Base-by-base conservation (phyloP, 2,329 filamentous ascomycete species). In the Nigrospora sphaerica region DNA sequence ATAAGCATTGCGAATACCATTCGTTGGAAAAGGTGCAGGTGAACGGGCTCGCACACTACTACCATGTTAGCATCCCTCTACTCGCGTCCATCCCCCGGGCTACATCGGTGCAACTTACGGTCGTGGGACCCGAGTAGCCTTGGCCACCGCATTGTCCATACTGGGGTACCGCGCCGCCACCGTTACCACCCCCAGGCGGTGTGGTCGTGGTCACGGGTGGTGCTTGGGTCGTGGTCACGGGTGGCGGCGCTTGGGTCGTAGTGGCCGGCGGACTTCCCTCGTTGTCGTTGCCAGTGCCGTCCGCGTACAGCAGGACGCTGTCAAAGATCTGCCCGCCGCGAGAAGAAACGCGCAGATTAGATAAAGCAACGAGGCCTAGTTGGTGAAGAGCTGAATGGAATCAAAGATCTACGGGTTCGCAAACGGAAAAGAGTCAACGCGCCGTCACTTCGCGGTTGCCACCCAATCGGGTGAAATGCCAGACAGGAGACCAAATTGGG, bases 371-470 rank as follows among this genome's bases (percentile, higher is more conserved):
- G 38, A 42, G 16, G 31, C 16, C 41, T 28, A 31, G 39, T 31
- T 36, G 17, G 48, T 52, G 39, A 63, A 67, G 2, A 67, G 57
- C 48, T 67, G 62, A 17, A 67, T 58, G 12, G 60, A 59, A 49
- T 63, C 61, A 33, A 63, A 61, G 36, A 62, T 62, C 59, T 61
- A 32, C 32, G 7, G 23, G 23, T 28, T 6, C 23, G 7, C 23
- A 18, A 19, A 38, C 16, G 3, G 17, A 28, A 16, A 39, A 32
- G 11, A 32, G 14, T 17, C 34, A 36, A 36, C 34, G 34, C 14
- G 34, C 16, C 16, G 9, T n/a, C 6, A 28, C 23, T 28, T 28
- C 23, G 14, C 34, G 34, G 34, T 36, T 36, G 14, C 12, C 34
- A n/a, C 16, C 34, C 13, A n/a, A 36, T 36, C 12, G 16, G 34